phyloP scores from a whole-genome alignment of 2,329 filamentous ascomycete genomes.

The Beauveria caledonica region DNA sequence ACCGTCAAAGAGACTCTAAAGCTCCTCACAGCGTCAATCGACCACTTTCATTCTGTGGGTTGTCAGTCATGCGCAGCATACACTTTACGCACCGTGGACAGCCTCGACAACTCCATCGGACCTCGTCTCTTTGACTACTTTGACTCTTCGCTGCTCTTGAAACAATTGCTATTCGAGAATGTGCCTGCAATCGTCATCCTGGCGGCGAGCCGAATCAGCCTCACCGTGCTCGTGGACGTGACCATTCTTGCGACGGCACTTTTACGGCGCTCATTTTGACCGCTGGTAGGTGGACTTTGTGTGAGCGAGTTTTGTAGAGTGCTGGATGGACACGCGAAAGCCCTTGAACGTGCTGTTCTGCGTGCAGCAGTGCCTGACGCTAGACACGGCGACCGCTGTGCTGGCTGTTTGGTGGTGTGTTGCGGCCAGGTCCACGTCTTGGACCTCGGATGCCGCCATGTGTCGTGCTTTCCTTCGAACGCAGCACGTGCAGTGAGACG shows the following conservation, averaged over 20 bases:
- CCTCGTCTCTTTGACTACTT: background rate
- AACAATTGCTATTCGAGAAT: background rate
- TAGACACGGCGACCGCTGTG: conserved; percentile 22
- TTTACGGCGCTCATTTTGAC: too few relatives aligned
- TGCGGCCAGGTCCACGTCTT: conserved; percentile 31
- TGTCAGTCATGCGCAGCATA: too few relatives aligned
- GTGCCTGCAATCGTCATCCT: too few relatives aligned
- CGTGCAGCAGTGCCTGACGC: conserved; percentile 38
- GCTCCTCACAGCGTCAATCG: too few relatives aligned
- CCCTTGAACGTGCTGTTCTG: conserved; percentile 32
- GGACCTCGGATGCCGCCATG: conserved; percentile 36
- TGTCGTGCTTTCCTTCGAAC: conserved; percentile 26
- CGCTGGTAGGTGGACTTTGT: conserved; percentile 21
- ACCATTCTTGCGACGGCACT: too few relatives aligned
- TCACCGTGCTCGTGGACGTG: too few relatives aligned
- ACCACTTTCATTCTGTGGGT: too few relatives aligned
- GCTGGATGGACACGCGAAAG: conserved; percentile 22
- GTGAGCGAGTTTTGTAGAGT: conserved; percentile 33
- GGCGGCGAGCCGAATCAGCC: too few relatives aligned
- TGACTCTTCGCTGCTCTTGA: background rate
- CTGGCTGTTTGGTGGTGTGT: conserved; percentile 28
- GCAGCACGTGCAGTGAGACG: conserved; percentile 21
- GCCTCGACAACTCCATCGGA: background rate
- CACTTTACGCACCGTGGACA: background rate
- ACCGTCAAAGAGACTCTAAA: too few relatives aligned